Evolutionary conservation across 371 early-diverging fungal species (phyloP).

Genomic region (Circinella umbellata): DNA sequence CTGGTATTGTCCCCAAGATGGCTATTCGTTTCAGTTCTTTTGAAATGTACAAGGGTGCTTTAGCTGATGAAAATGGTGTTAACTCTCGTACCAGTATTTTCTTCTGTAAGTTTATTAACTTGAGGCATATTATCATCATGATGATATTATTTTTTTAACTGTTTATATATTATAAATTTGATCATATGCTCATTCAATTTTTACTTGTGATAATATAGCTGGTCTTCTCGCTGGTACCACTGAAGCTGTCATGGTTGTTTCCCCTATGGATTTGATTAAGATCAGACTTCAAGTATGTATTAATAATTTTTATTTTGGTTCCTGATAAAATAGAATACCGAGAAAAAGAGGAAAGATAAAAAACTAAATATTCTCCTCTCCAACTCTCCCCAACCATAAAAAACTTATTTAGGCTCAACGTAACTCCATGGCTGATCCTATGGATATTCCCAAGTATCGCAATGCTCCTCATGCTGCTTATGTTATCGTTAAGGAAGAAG

Average conservation of each 20-base stretch:
- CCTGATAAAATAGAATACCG: not conserved
- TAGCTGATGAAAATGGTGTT: slow-evolving; percentile 76
- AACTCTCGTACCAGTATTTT: slow-evolving; percentile 80
- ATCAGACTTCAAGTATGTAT: slow-evolving; percentile 83
- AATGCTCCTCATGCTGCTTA: slow-evolving; percentile 94
- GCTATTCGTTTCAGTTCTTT: slow-evolving; percentile 97
- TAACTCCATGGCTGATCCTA: slow-evolving; percentile 95
- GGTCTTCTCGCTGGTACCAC: slow-evolving; percentile 96
- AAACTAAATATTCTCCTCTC: no score
- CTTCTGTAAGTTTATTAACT: slow-evolving; percentile 62
- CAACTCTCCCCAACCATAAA: no score
- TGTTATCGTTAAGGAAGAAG: slow-evolving; percentile 93
- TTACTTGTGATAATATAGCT: slow-evolving; percentile 52
- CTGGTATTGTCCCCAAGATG: slow-evolving; percentile 99
- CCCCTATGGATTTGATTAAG: slow-evolving; percentile 97
- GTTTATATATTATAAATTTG: not conserved
- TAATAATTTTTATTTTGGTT: no score
- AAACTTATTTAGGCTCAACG: slow-evolving; percentile 72
- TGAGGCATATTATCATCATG: not conserved
- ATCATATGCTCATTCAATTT: not conserved
- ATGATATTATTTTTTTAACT: not conserved
- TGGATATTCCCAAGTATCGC: slow-evolving; percentile 96
- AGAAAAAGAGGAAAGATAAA: not conserved
- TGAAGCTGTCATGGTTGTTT: slow-evolving; percentile 97
- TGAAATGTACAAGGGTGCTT: slow-evolving; percentile 87